Base-by-base conservation (phyloP, 352 stramenopile species). In the Phytopythium montanum region DNA sequence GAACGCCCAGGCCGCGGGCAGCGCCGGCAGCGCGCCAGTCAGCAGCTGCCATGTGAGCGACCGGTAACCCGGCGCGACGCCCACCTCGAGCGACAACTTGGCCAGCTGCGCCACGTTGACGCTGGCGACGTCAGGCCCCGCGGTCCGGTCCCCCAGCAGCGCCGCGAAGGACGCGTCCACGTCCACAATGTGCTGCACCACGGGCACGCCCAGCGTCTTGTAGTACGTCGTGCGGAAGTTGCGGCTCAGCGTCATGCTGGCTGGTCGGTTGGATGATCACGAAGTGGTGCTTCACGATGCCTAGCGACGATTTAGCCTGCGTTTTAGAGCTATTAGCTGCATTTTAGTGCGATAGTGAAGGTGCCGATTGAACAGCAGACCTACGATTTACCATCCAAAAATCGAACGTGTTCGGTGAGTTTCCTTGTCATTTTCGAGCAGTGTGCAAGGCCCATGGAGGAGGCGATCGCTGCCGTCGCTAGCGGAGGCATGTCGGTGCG, bases 211-310 rank as follows among this genome's bases (percentile, higher is more conserved):
- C 52, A 94, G 70, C 64, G 81, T 94, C 74, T 94, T 94, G 69
- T 94, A 94, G 65, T 94, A 94, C 39, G 82, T 92, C 66, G 80
- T 90, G 44, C 82, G 82, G 67, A 94, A 91, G 66, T 94, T 94
- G 55, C 76, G 68, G 59, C 66, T 89, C 50, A 89, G 61, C 58
- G 81, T 63, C 84, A 92, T 92, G 14, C 6, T 34, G 5, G 45
- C 3, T 28, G 3, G 13, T 34, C 45, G 26, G 5, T 13, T 25
- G 2, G 44, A 3, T 51, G n/a, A n/a, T n/a, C n/a, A n/a, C 33
- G 33, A 38, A 12, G 31, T 13, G 31, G 1, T 36, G 31, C 31
- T 38, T 38, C 9, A 12, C 33, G 33, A 38, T 16, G 33, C n/a
- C n/a, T n/a, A n/a, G n/a, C n/a, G n/a, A n/a, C n/a, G n/a, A n/a